Percentiles rank a stretch among this genome's conserved stretches.
Evolutionary conservation across 768 basidiomycete genomes (phyloP).

Genomic region (Pholiota microspora): DNA sequence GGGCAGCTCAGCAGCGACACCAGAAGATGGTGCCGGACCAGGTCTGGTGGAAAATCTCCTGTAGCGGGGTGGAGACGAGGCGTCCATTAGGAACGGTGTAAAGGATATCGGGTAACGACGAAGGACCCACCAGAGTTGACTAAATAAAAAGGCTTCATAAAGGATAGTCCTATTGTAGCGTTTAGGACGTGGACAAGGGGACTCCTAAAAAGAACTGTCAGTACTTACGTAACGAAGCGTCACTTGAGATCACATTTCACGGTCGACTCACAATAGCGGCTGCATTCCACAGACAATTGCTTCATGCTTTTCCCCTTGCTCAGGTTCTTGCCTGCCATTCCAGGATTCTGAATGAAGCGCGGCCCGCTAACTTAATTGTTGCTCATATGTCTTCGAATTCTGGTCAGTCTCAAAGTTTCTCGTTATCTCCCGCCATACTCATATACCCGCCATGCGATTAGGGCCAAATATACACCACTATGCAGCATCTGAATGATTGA

Average conservation of each 20-base stretch:
- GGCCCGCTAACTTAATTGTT: background rate
- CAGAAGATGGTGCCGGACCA: conserved; percentile 49
- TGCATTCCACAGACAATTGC: conserved; percentile 3
- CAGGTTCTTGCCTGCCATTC: background rate
- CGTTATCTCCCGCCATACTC: background rate
- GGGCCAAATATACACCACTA: background rate
- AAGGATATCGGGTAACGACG: conserved; percentile 13
- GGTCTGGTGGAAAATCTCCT: conserved; percentile 47
- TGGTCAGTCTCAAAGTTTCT: background rate
- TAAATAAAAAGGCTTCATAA: conserved; percentile 25
- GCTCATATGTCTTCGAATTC: background rate
- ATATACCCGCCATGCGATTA: background rate
- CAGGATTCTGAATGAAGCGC: background rate
- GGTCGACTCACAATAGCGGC: conserved; percentile 2
- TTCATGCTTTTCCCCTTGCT: background rate
- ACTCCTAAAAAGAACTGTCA: conserved; percentile 1
- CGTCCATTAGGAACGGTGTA: conserved; percentile 34
- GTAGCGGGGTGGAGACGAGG: conserved; percentile 47
- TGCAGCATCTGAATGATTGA: background rate
- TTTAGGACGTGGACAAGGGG: conserved; percentile 12
- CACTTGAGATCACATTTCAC: conserved; percentile 5
- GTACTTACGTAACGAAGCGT: background rate
- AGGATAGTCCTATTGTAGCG: conserved; percentile 28
- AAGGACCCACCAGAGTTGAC: background rate
- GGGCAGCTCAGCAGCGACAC: conserved; percentile 36